Percentiles rank a stretch among this genome's conserved stretches.
These are phyloP conservation scores for Xylariaceae sp. DNA, from an alignment of 2,329 filamentous ascomycete genomes.

Conservation along the genomic window DNA sequence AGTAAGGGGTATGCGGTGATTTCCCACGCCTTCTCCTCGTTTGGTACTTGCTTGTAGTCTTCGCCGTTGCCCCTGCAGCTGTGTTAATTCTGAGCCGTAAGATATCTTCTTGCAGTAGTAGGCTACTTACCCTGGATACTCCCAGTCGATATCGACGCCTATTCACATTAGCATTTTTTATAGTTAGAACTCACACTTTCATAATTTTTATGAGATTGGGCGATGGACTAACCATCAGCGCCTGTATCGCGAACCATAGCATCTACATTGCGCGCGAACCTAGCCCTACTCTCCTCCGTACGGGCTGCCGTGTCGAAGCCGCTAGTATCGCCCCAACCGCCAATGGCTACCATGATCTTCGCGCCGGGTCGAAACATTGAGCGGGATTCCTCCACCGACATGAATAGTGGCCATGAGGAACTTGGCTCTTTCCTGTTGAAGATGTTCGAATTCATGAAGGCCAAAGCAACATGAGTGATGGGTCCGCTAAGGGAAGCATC, in stretches of 20 bases:
- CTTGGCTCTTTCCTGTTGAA: constrained; percentile 55
- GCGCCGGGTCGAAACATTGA: constrained; percentile 58
- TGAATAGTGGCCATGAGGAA: constrained; percentile 58
- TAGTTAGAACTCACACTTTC: neutral
- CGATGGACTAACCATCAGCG: constrained; percentile 61
- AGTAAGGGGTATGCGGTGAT: constrained; percentile 68
- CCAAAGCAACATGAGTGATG: constrained; percentile 62
- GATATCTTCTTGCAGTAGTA: neutral
- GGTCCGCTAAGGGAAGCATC: constrained; percentile 46
- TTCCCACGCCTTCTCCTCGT: constrained; percentile 64
- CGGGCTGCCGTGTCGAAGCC: constrained; percentile 61
- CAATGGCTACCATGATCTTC: constrained; percentile 69
- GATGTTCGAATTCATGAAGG: constrained; percentile 57
- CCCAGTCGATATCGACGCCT: constrained; percentile 71
- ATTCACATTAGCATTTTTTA: neutral
- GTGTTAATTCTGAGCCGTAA: constrained; percentile 19
- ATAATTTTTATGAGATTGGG: constrained; percentile 46
- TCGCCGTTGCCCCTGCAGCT: constrained; percentile 66
- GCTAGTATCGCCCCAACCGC: constrained; percentile 68
- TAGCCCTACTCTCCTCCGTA: constrained; percentile 53
- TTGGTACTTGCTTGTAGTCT: constrained; percentile 70
- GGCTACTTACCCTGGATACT: constrained; percentile 47
- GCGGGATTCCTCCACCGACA: constrained; percentile 57
- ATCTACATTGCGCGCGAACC: constrained; percentile 65
- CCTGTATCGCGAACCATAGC: constrained; percentile 59